Evolutionary conservation across 2,329 filamentous ascomycete species (phyloP).

Genomic region (Cucurbitaria berberidis): DNA sequence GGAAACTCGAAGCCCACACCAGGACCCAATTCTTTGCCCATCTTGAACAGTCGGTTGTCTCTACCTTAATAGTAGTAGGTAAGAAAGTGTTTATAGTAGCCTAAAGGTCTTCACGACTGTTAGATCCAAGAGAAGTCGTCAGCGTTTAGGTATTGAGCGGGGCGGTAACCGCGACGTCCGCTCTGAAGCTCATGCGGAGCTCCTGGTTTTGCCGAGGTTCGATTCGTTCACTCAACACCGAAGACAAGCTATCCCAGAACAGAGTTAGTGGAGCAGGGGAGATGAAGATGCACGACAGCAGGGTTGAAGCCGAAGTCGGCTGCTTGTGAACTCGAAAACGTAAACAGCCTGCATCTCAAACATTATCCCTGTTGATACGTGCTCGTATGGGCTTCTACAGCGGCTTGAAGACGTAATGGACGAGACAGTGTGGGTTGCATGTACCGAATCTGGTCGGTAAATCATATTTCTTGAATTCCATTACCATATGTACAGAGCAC

Average conservation of each 20-base stretch:
- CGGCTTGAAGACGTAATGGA: neutral
- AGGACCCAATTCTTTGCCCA: conserved; percentile 50
- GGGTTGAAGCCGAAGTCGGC: conserved; percentile 6
- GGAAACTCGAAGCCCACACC: conserved; percentile 81
- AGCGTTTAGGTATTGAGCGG: conserved; percentile 27
- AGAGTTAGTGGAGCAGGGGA: conserved; percentile 2
- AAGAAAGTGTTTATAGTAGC: too few species aligned
- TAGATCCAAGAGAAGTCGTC: conserved; percentile 7
- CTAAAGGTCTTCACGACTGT: too few species aligned
- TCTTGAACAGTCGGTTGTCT: conserved; percentile 18
- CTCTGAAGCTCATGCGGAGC: conserved; percentile 31
- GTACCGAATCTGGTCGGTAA: neutral
- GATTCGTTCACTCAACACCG: conserved; percentile 26
- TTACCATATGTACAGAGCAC: conserved; percentile 18
- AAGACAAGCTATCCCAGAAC: conserved; percentile 14
- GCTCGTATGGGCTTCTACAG: neutral
- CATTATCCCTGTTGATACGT: neutral
- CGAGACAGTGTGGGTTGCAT: neutral
- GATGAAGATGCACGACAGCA: too few species aligned
- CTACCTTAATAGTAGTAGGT: neutral
- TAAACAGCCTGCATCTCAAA: too few species aligned
- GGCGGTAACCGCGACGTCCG: conserved; percentile 32
- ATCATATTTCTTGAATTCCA: conserved; percentile 10
- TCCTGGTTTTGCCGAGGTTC: conserved; percentile 43
- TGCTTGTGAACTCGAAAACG: neutral